Conservation (phyloP, 192 early-diverging fungal genomes). For the Chytriomyces sp. region DNA sequence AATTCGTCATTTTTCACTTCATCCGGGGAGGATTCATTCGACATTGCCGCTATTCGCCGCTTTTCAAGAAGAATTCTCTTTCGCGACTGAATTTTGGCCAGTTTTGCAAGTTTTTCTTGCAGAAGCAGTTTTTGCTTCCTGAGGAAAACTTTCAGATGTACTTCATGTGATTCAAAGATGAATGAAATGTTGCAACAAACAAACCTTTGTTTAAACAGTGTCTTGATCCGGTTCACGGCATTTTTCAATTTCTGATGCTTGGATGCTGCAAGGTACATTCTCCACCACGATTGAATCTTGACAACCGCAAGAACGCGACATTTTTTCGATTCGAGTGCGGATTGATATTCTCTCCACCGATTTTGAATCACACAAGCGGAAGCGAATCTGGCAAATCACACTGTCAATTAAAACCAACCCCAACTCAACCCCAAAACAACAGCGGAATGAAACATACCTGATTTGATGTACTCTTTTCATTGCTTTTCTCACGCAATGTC, state of each 20-base stretch:
- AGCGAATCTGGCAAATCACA: neutral
- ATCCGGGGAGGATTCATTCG: too few relatives aligned
- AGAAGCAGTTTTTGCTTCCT: neutral
- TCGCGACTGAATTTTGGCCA: conserved; percentile 2
- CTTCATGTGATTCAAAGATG: neutral
- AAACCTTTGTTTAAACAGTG: conserved; percentile 1
- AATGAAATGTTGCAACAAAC: neutral
- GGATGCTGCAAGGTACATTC: neutral
- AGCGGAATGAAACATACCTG: too few relatives aligned
- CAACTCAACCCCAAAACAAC: too few relatives aligned
- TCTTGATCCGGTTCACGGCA: neutral
- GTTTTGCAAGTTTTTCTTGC: conserved; percentile 4
- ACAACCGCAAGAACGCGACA: neutral
- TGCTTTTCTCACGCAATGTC: too few relatives aligned
- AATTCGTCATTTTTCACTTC: neutral
- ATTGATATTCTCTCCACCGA: neutral
- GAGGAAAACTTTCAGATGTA: too few relatives aligned
- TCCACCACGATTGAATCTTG: neutral
- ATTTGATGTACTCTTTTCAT: too few relatives aligned
- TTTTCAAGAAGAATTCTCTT: neutral
- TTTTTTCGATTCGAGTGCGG: neutral
- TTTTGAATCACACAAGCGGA: neutral
- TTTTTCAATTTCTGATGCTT: neutral
- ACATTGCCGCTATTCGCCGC: neutral
- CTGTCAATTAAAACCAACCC: neutral